These are phyloP conservation scores for Pseudopyrenochaeta lycopersici DNA, from an alignment of 2,329 filamentous ascomycete species.

Conservation along the genomic window DNA sequence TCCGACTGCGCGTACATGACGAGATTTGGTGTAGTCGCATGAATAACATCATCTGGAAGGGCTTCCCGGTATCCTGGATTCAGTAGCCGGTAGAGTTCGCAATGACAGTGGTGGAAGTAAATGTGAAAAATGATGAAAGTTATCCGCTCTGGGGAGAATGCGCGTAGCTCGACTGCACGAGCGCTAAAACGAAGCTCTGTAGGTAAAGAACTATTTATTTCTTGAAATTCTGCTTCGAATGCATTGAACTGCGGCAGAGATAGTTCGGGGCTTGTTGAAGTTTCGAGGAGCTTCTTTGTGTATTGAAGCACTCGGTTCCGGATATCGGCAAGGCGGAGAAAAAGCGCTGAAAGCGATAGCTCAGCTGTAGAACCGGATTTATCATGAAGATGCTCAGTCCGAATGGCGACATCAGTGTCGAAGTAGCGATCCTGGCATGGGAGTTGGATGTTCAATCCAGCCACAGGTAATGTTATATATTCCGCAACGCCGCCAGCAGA, in stretches of 20 bases:
- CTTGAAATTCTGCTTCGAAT: slow-evolving; percentile 9
- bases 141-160: slow-evolving; percentile 15
- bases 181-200: slow-evolving; percentile 7
- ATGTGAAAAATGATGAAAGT: slow-evolving; percentile 13
- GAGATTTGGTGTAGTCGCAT: slow-evolving; percentile 8
- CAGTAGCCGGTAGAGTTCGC: slow-evolving; percentile 16
- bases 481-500: slow-evolving; percentile 10
- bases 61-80: slow-evolving; percentile 19
- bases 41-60: slow-evolving; percentile 8
- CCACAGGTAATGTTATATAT: slow-evolving; percentile 1
- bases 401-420: slow-evolving; percentile 3
- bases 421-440: slow-evolving; percentile 11
- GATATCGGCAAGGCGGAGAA: slow-evolving; percentile 6
- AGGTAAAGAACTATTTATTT: slow-evolving; percentile 8
- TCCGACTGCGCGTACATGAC: slow-evolving; percentile 15
- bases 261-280: slow-evolving; percentile 6
- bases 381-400: slow-evolving; percentile 1
- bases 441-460: slow-evolving; percentile 4
- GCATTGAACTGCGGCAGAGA: slow-evolving; percentile 2
- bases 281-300: slow-evolving; percentile 7
- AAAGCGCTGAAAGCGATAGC: not conserved
- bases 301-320: slow-evolving; percentile 9
- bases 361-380: not conserved
- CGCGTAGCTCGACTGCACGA: slow-evolving; percentile 11
- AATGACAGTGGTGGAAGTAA: slow-evolving; percentile 16